Conservation (phyloP, 495 filamentous ascomycete genomes). For the Lasiosphaeriaceae sp. region DNA sequence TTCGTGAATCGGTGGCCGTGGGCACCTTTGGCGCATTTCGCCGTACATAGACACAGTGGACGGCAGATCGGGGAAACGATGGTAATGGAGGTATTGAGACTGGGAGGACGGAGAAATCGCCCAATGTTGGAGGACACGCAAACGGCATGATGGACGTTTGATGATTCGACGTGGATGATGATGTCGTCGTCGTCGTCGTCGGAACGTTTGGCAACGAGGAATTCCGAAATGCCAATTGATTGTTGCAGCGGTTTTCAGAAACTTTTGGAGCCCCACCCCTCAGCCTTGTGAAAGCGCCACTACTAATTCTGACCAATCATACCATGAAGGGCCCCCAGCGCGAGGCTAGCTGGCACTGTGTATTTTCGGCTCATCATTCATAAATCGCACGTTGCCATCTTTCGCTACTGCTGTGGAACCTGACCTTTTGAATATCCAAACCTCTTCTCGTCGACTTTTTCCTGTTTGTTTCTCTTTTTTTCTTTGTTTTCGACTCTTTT, state of each 20-base stretch:
- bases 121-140: conserved; percentile 25
- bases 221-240: neutral
- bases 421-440: neutral
- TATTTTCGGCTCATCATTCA: neutral
- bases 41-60: conserved; percentile 84
- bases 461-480: neutral
- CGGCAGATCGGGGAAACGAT: conserved; percentile 52
- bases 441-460: neutral
- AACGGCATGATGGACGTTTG: conserved; percentile 28
- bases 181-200: neutral
- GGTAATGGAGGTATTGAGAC: conserved; percentile 61
- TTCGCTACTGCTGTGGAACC: neutral
- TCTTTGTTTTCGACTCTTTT: neutral
- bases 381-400: neutral
- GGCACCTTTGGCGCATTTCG: conserved; percentile 75
- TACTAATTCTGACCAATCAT: no score
- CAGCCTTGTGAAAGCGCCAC: neutral
- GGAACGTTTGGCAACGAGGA: neutral
- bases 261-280: conserved; percentile 12
- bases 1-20: conserved; percentile 64
- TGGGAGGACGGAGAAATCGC: conserved; percentile 49
- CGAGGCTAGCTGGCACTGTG: neutral
- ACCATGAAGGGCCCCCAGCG: no score
- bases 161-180: neutral
- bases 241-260: conserved; percentile 2